Conservation (phyloP, 2,329 filamentous ascomycete species). For the Fusarium subglutinans region DNA sequence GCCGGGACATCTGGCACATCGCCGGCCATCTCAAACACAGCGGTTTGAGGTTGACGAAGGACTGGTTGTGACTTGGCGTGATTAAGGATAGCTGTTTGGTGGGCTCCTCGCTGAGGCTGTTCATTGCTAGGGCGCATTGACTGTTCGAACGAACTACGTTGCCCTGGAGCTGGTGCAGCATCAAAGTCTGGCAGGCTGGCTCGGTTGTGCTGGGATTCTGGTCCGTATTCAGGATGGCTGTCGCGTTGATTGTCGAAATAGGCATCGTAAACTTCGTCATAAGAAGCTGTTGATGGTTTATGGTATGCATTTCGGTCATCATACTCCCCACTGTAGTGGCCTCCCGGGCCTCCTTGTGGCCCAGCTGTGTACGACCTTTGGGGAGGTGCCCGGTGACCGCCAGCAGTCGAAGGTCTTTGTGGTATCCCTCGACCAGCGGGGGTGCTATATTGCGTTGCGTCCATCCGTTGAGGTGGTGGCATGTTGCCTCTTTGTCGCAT, state of each 20-base stretch:
- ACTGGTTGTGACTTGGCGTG: conserved; percentile 75
- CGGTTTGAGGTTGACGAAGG: conserved; percentile 69
- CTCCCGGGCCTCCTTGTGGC: conserved; percentile 51
- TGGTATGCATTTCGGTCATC: conserved; percentile 44
- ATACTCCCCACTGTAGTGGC: conserved; percentile 46
- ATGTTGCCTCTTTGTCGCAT: conserved; percentile 53
- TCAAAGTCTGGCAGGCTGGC: conserved; percentile 56
- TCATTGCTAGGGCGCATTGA: conserved; percentile 53
- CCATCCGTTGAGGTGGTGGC: conserved; percentile 50
- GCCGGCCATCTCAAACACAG: conserved; percentile 77
- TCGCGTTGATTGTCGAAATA: conserved; percentile 58
- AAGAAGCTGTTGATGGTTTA: conserved; percentile 48
- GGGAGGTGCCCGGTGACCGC: conserved; percentile 61
- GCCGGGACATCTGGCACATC: conserved; percentile 68
- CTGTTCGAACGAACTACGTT: conserved; percentile 58
- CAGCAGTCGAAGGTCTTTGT: conserved; percentile 65
- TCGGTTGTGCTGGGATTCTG: conserved; percentile 32
- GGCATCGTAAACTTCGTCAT: conserved; percentile 64
- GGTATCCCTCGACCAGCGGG: conserved; percentile 56
- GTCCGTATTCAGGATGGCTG: conserved; percentile 40
- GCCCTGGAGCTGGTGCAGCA: conserved; percentile 46
- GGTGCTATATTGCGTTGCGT: conserved; percentile 58
- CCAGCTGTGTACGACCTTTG: conserved; percentile 60
- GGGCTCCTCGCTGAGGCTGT: conserved; percentile 60
- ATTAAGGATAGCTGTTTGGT: conserved; percentile 62